Evolutionary conservation across 2,329 filamentous ascomycete species (phyloP).

Genomic region (Pestalotiopsis sp.): DNA sequence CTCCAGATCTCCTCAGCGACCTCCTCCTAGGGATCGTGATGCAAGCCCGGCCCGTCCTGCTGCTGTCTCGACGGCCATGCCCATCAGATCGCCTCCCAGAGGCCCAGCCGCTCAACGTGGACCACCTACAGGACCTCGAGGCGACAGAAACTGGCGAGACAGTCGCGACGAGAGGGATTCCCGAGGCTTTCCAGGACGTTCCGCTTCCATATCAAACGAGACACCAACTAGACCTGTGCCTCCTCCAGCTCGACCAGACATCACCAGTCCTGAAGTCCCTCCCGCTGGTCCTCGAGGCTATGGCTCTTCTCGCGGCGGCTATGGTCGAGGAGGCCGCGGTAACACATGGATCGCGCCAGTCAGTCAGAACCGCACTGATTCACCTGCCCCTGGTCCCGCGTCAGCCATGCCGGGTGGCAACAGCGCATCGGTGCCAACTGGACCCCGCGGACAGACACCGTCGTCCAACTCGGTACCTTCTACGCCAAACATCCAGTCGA

Average conservation of each 20-base stretch:
- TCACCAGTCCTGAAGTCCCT: conserved; percentile 47
- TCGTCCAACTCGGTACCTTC: conserved; percentile 36
- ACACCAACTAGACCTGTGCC: conserved; percentile 32
- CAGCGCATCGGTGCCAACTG: conserved; percentile 30
- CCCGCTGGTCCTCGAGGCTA: conserved; percentile 58
- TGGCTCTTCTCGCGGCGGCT: conserved; percentile 44
- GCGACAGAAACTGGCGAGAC: conserved; percentile 11
- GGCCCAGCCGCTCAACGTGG: conserved; percentile 54
- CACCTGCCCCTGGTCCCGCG: conserved; percentile 26
- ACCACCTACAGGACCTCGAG: conserved; percentile 46
- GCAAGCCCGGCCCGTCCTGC: conserved; percentile 20
- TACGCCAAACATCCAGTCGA: conserved; percentile 37
- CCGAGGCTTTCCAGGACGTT: conserved; percentile 30
- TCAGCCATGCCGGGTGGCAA: conserved; percentile 39
- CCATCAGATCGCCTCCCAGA: conserved; percentile 50
- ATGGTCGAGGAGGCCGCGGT: conserved; percentile 44
- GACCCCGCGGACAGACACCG: conserved; percentile 24
- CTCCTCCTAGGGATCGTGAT: conserved; percentile 26
- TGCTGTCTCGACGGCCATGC: conserved; percentile 21
- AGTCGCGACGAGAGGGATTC: conserved; percentile 36
- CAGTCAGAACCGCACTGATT: conserved; percentile 29
- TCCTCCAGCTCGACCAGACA: conserved; percentile 33
- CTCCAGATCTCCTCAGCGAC: conserved; percentile 29
- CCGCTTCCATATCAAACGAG: conserved; percentile 23
- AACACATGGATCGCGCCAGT: conserved; percentile 39